Percentiles rank a stretch among this genome's conserved stretches.
Evolutionary conservation across 257 asterid genomes (phyloP).

Genomic region (Thymus mandschuricus): DNA sequence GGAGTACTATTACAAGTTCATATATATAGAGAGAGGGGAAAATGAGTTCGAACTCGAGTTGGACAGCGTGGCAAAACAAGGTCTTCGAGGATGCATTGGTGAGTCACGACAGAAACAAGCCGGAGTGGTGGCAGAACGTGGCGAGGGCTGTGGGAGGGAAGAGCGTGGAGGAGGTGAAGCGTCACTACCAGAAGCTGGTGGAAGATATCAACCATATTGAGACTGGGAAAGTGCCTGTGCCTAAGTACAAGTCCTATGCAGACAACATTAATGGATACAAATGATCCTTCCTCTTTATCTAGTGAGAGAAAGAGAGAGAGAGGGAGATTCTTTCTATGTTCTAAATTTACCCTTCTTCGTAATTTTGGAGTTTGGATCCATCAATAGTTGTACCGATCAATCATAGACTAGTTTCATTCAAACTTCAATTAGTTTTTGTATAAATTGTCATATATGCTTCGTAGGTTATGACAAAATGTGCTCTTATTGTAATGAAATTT

Average conservation of each 20-base stretch:
- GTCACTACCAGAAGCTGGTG: constrained; percentile 53
- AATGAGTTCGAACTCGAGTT: constrained; percentile 44
- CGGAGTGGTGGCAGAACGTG: constrained; percentile 61
- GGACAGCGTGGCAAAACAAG: constrained; percentile 65
- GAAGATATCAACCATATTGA: constrained; percentile 59
- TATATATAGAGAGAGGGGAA: not conserved
- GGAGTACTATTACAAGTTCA: not conserved
- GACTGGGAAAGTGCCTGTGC: constrained; percentile 59
- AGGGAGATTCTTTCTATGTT: not conserved
- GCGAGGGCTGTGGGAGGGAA: constrained; percentile 57
- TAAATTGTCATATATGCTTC: not conserved
- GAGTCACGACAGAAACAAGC: constrained; percentile 34
- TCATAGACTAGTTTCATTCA: not conserved
- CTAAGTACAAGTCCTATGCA: constrained; percentile 43
- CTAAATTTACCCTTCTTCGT: not conserved
- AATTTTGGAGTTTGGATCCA: not conserved
- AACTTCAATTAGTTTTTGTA: not conserved
- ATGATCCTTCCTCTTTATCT: not conserved
- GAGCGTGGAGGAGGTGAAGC: constrained; percentile 61
- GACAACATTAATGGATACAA: constrained; percentile 14
- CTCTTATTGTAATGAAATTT: not conserved
- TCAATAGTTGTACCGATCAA: not conserved
- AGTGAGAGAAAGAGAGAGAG: not conserved
- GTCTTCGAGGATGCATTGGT: constrained; percentile 67
- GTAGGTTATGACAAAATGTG: not conserved